phyloP scores from a whole-genome alignment of 306 rosid species.

The Rosa chinensis region DNA sequence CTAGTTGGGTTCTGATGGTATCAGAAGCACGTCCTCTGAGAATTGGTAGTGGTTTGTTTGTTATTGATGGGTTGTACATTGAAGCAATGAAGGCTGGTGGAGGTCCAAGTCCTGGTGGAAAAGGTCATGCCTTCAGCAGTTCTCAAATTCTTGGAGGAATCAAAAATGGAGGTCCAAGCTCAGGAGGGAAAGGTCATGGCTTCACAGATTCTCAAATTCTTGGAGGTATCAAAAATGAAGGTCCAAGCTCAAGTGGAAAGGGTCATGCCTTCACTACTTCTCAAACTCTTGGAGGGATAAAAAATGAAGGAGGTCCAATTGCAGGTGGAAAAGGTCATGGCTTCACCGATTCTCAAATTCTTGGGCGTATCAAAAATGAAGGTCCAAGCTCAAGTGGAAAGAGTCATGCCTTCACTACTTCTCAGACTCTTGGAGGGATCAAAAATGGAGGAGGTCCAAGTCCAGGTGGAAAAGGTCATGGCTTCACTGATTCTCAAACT shows the following conservation, averaged over 20 bases:
- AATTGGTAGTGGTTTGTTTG: background rate
- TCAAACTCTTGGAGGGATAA: background rate
- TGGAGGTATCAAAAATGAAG: background rate
- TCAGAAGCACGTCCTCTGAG: constrained; percentile 5
- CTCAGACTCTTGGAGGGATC: background rate
- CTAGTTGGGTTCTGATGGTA: background rate
- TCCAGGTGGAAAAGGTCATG: background rate
- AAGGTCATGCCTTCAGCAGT: background rate
- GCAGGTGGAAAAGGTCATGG: background rate
- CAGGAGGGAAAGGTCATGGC: background rate
- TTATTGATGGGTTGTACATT: background rate
- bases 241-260: background rate
- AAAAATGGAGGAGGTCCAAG: constrained; percentile 6
- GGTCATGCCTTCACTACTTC: background rate
- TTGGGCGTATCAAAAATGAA: background rate
- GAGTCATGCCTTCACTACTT: background rate
- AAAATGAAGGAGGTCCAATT: background rate
- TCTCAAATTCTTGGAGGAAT: background rate
- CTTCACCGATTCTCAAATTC: background rate
- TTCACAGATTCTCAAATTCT: background rate
- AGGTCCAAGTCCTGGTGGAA: constrained; percentile 1
- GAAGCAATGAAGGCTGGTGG: constrained; percentile 2
- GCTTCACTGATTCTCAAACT: background rate
- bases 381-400: background rate
- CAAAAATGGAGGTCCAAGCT: background rate